Evolutionary conservation across 768 basidiomycete genomes (phyloP), one percentile per base, ranked within the genome.

Genomic region (Tricholoma bakamatsutake): DNA sequence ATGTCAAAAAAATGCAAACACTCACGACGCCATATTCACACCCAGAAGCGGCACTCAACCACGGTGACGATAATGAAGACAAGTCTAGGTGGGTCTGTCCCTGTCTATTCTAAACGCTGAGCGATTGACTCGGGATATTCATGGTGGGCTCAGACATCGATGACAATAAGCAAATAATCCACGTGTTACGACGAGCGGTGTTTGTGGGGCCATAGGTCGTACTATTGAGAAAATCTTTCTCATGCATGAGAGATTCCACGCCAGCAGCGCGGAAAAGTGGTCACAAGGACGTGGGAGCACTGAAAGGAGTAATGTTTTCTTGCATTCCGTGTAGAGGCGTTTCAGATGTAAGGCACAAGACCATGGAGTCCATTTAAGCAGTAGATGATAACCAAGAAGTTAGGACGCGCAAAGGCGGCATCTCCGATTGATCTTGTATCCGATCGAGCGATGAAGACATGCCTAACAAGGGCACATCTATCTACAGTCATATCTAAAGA

Each of bases 181-280:
- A 53, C 42, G 52, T 46, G 52, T 31, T 45, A 53, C 40, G 52
- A 45, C 13, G 52, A 53, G 52, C 37, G 52, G 39, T 5, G 8
- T 27, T 5, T 18, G 35, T 31, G 50, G 35, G 17, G 34, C 30
- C 6, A 11, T 49, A 13, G 13, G 35, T 37, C 12, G 10, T 31
- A 31, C 12, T 15, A 49, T 15, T n/a, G 15, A 35, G 8, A 10
- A 4, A 17, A 8, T n/a, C 4, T n/a, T n/a, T n/a, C n/a, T n/a
- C n/a, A n/a, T n/a, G 21, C 21, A 24, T 1, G 2, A 24, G 21
- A 24, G 1, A 24, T 24, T 24, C 21, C 21, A 24, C 21, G 21
- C 21, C 21, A 24, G 21, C 21, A 24, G 21, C 21, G 21, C 21
- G 21, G 21, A 24, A n/a, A 30, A 18, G 27, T 9, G 30, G 18